Evolutionary conservation across 768 basidiomycete genomes (phyloP), one percentile per base, ranked within the genome.

Genomic region (Podaxis sp.): DNA sequence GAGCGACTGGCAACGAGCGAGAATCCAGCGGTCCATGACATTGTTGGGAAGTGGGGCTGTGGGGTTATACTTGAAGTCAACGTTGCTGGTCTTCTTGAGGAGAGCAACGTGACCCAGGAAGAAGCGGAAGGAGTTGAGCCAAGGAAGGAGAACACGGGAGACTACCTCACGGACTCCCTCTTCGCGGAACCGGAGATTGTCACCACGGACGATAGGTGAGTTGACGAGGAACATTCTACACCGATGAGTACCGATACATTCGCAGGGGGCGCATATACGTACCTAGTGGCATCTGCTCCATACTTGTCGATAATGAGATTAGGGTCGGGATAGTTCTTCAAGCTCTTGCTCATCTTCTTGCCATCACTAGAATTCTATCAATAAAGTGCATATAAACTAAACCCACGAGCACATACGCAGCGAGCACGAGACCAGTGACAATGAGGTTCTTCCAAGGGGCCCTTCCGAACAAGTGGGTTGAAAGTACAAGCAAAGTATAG

Each of bases 361-460:
- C 97, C 97, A 68, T 99, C 96, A 2, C 93, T 94, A 65, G 9
- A 47, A 51, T 53, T 40, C 33, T 29, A 24, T 49, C 62, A 66
- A 60, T 50, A 4, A 57, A 57, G 33, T 33, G 15, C 24, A 24
- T 36, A 53, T 27, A n/a, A 53, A n/a, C 19, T 54, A 29, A 17
- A 27, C 36, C n/a, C 50, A n/a, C 15, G 25, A 40, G 13, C 3
- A 82, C 91, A 73, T 70, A 93, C 93, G 89, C 89, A 51, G 96
- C 97, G 55, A 99, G 88, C 37, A 99, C 94, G 58, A 98, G 87
- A 66, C 97, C 97, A 40, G 90, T 93, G 50, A 95, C 94, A 65
- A 98, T 97, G 69, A 99, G 77, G 74, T 99, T 99, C 80, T 96
- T 94, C 96, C 97, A 98, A 3, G 97, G 96, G 2, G 97, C 96